Evolutionary conservation across 495 filamentous ascomycete genomes (phyloP).

Genomic region (Acidomyces sp.): DNA sequence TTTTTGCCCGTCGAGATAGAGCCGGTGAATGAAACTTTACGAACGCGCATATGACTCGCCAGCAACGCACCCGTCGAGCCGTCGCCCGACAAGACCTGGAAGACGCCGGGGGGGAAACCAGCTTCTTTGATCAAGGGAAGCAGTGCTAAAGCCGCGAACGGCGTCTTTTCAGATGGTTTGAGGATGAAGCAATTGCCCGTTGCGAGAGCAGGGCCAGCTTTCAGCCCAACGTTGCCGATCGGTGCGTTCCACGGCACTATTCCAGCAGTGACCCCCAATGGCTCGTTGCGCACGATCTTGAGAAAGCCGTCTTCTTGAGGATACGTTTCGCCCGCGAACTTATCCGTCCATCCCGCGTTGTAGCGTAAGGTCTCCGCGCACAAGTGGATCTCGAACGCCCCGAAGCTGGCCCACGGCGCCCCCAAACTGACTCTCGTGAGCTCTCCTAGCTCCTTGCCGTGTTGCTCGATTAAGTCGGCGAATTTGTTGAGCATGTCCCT

Average conservation of each 20-base stretch:
- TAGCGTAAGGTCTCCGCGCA: conserved; percentile 18
- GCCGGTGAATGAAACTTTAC: conserved; percentile 25
- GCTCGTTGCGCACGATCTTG: conserved; percentile 27
- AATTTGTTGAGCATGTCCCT: conserved; percentile 39
- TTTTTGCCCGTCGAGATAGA: conserved; percentile 22
- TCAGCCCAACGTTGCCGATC: conserved; percentile 21
- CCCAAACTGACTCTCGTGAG: conserved; percentile 45
- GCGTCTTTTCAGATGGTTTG: conserved; percentile 30
- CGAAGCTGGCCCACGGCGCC: conserved; percentile 28
- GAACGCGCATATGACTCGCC: conserved; percentile 18
- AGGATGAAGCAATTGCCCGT: conserved; percentile 28
- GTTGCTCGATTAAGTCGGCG: conserved; percentile 35
- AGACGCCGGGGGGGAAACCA: conserved; percentile 29
- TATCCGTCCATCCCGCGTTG: conserved; percentile 20
- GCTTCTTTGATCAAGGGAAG: conserved; percentile 25
- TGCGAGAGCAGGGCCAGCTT: conserved; percentile 26
- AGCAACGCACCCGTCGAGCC: conserved; percentile 25
- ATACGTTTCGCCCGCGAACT: conserved; percentile 21
- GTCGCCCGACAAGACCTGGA: conserved; percentile 29
- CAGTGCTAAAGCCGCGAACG: conserved; percentile 25
- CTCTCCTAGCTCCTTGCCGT: conserved; percentile 36
- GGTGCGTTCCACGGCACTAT: conserved; percentile 33
- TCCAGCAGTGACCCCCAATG: conserved; percentile 27
- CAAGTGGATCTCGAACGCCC: conserved; percentile 26
- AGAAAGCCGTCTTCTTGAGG: conserved; percentile 24